A percentile compares a stretch with the other conserved stretches of the same genome.
Conservation (phyloP, 2,329 filamentous ascomycete species). For the Aspergillus sp. region DNA sequence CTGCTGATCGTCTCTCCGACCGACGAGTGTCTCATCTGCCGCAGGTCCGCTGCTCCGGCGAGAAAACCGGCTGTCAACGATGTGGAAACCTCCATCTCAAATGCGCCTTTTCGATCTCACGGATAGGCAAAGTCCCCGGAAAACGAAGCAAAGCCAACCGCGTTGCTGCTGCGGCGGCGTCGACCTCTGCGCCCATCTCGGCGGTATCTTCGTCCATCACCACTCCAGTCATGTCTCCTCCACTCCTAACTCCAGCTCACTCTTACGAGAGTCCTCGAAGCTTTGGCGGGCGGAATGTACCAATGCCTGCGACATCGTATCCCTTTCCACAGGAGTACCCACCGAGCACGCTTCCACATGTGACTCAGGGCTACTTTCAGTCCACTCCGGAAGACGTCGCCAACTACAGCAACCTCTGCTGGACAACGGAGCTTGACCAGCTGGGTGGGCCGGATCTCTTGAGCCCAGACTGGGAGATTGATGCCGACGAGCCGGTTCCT, state of each 20-base stretch:
- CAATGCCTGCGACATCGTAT: neutral
- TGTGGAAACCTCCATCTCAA: conserved; percentile 19
- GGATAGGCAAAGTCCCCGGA: conserved; percentile 24
- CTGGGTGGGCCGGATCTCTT: conserved; percentile 8
- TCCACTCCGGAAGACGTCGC: neutral
- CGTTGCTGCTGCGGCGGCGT: conserved; percentile 6
- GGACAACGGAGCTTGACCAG: conserved; percentile 19
- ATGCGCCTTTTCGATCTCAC: conserved; percentile 25
- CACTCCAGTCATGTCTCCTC: conserved; percentile 13
- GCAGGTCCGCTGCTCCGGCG: conserved; percentile 25
- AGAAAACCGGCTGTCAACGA: conserved; percentile 25
- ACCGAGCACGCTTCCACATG: neutral
- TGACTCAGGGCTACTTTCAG: neutral
- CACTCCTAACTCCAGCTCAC: neutral
- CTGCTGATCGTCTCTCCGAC: neutral
- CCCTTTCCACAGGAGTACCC: conserved; percentile 1
- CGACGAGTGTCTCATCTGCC: neutral
- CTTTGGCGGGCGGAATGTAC: neutral
- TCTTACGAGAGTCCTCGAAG: neutral
- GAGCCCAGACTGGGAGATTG: conserved; percentile 19
- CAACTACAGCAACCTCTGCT: conserved; percentile 11
- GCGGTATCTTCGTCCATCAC: conserved; percentile 8
- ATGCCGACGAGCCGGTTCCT: conserved; percentile 7
- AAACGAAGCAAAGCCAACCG: conserved; percentile 25
- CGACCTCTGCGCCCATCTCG: conserved; percentile 1